Base-by-base conservation (phyloP, 495 filamentous ascomycete species). In the Parachaetomium inaequale region DNA sequence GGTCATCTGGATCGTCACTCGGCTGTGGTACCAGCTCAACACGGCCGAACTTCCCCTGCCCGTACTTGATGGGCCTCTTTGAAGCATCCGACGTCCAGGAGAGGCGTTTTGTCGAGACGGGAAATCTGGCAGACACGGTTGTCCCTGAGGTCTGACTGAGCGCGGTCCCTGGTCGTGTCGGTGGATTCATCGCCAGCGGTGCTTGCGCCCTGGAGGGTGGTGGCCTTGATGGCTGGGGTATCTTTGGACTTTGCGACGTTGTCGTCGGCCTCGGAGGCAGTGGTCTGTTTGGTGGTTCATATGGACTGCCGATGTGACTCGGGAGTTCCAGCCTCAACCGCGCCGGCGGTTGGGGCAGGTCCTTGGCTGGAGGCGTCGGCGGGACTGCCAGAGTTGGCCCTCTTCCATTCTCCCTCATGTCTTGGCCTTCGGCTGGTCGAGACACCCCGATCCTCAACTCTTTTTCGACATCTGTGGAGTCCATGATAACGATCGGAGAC, bases 21-120 rank as follows among this genome's bases (percentile, higher is more conserved):
- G 80, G 79, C 45, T 78, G 79, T 14, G 80, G 80, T 5, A 78
- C 78, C 47, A 83, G 66, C 63, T 81, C 79, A 17, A 81, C 66
- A 26, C 66, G 65, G 12, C 71, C 68, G 47, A 74, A 63, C 52
- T 75, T 81, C 7, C 79, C 79, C 60, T 65, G 71, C 8, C 71
- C 79, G 32, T 78, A 82, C 63, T 81, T 82, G 61, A 77, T 75
- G 12, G 71, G 67, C 56, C 77, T 72, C 52, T 60, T 73, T 17
- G 73, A 76, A 8, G 50, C 55, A 14, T 70, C 68, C n/a, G 70
- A 77, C 7, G 66, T 65, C 63, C 69, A 79, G 1, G 78, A 79
- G 3, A 68, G 23, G 19, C 67, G 61, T 46, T 68, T 76, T 11
- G 71, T 71, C 28, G 72, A 77, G 14, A 66, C 63, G 1, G 72